phyloP scores from a whole-genome alignment of 164 flowering plant species.

The Vitis cinerea region DNA sequence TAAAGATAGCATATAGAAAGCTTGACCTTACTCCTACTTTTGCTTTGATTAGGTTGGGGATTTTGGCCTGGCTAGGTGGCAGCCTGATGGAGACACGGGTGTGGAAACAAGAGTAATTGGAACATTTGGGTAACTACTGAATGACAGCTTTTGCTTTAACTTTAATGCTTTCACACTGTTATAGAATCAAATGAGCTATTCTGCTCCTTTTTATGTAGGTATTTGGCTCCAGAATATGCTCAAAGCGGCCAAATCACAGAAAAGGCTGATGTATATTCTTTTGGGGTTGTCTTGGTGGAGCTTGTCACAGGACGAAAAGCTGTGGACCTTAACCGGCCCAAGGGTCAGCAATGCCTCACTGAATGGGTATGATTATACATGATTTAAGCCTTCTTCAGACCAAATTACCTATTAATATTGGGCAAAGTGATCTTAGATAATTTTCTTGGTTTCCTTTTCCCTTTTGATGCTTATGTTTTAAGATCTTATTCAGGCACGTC shows the following conservation, averaged over 20 bases:
- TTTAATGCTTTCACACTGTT: not conserved
- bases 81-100: slow-evolving; percentile 84
- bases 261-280: slow-evolving; percentile 93
- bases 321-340: slow-evolving; percentile 81
- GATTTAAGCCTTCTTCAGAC: not conserved
- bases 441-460: not conserved
- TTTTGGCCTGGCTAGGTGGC: slow-evolving; percentile 97
- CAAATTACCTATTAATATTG: not conserved
- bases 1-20: not conserved
- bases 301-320: slow-evolving; percentile 95
- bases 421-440: no score
- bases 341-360: slow-evolving; percentile 91
- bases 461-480: not conserved
- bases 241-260: slow-evolving; percentile 96
- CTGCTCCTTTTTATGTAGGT: slow-evolving; percentile 39
- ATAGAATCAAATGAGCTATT: not conserved
- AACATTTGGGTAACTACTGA: slow-evolving; percentile 76
- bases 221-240: slow-evolving; percentile 97
- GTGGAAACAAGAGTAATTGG: slow-evolving; percentile 93
- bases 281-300: slow-evolving; percentile 90
- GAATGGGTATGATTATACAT: slow-evolving; percentile 70
- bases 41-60: slow-evolving; percentile 74
- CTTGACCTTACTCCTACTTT: slow-evolving; percentile 6
- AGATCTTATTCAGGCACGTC: slow-evolving; percentile 46
- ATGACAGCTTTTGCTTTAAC: not conserved